These are phyloP conservation scores for Pyrenochaeta sp. DNA, from an alignment of 2,329 filamentous ascomycete species.

Conservation along the genomic window DNA sequence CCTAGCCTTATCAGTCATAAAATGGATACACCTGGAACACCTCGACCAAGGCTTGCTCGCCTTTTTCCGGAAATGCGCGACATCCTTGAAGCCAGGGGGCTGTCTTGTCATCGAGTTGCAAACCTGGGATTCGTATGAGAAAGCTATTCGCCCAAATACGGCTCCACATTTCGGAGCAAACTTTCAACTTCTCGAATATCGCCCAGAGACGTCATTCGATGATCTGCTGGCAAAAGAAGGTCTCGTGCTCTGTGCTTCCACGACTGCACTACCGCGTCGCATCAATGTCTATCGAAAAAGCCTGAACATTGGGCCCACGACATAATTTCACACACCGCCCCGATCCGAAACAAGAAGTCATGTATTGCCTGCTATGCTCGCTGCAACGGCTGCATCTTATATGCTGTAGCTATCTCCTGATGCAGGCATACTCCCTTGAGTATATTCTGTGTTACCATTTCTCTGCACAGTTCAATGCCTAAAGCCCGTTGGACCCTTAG, in stretches of 20 bases:
- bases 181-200: conserved; percentile 33
- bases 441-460: too few species aligned
- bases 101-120: conserved; percentile 46
- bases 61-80: conserved; percentile 44
- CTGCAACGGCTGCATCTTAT: too few species aligned
- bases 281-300: conserved; percentile 46
- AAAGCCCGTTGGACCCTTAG: too few species aligned
- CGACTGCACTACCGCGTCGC: conserved; percentile 38
- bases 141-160: conserved; percentile 40
- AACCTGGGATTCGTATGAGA: conserved; percentile 47
- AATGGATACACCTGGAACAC: conserved; percentile 50
- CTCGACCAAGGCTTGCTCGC: conserved; percentile 39
- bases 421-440: too few species aligned
- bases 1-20: conserved; percentile 49
- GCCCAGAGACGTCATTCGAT: conserved; percentile 46
- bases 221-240: conserved; percentile 35
- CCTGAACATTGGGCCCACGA: conserved; percentile 9
- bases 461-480: too few species aligned
- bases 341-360: neutral
- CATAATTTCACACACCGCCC: neutral
- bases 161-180: conserved; percentile 42
- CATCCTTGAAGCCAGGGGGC: conserved; percentile 37
- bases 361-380: too few species aligned
- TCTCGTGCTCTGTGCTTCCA: conserved; percentile 36
- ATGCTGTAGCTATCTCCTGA: too few species aligned